Conservation (phyloP, 305 asterid species). For the Fraxinus greggii region DNA sequence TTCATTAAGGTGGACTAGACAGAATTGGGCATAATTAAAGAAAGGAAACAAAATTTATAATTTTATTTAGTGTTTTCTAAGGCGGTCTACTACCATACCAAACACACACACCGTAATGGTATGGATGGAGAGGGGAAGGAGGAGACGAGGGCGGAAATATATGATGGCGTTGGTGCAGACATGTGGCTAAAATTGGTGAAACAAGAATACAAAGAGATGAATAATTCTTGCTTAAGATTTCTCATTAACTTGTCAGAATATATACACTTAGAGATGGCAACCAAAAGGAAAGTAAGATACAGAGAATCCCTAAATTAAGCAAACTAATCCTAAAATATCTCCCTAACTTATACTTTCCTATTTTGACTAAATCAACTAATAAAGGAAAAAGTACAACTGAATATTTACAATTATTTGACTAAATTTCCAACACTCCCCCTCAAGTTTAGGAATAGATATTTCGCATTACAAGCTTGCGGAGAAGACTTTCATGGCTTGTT, state of each 20-base stretch:
- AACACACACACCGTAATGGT: background rate
- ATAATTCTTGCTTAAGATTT: too few species aligned
- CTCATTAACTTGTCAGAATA: background rate
- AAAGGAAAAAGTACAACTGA: background rate
- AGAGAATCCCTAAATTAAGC: background rate
- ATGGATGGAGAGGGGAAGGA: background rate
- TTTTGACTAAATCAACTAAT: background rate
- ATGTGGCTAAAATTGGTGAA: background rate
- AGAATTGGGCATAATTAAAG: background rate
- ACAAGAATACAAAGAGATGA: too few species aligned
- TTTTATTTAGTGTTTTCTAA: background rate
- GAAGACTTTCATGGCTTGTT: background rate
- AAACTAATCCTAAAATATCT: background rate
- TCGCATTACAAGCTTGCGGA: background rate
- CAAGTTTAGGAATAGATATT: too few species aligned
- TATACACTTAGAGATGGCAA: constrained; percentile 1
- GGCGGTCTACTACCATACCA: background rate
- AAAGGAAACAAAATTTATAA: background rate
- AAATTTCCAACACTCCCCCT: background rate
- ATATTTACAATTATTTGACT: background rate
- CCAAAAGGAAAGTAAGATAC: background rate
- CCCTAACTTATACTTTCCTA: background rate
- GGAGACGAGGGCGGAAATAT: background rate
- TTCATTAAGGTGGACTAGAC: background rate
- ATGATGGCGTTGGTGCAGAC: background rate